These are phyloP conservation scores for Glycine latifolia DNA, from an alignment of 306 rosid genomes.

Conservation along the genomic window DNA sequence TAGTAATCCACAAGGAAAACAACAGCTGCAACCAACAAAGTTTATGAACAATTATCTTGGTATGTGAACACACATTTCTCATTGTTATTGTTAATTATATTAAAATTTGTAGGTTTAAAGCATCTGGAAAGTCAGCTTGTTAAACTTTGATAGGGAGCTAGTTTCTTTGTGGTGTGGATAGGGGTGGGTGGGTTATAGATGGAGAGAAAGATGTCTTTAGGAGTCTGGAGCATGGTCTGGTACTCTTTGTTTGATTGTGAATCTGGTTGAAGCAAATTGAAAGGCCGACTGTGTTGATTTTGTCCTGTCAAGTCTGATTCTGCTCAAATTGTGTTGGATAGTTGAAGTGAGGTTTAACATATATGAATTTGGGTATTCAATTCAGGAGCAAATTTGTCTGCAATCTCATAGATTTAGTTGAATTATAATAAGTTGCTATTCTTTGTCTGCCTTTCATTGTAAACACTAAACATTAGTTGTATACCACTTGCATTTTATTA, in stretches of 20 bases:
- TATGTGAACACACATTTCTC: constrained; percentile 51
- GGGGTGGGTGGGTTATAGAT: constrained; percentile 17
- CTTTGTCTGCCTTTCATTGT: constrained; percentile 20
- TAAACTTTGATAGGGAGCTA: constrained; percentile 1
- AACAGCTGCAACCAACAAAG: constrained; percentile 71
- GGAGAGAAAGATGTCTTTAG: constrained; percentile 26
- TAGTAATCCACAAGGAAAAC: constrained; percentile 66
- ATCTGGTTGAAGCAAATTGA: constrained; percentile 32
- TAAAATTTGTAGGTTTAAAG: constrained; percentile 28
- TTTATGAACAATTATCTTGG: constrained; percentile 98
- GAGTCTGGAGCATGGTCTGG: constrained; percentile 25
- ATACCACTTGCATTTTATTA: constrained; percentile 34
- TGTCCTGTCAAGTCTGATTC: constrained; percentile 34
- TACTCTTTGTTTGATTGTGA: constrained; percentile 35
- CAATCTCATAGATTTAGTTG: constrained; percentile 24
- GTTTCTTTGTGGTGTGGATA: constrained; percentile 32
- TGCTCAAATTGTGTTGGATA: constrained; percentile 16
- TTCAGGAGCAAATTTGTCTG: constrained; percentile 22
- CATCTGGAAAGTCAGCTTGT: constrained; percentile 32
- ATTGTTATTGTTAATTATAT: constrained; percentile 27
- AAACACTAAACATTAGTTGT: constrained; percentile 33
- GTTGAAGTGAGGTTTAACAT: constrained; percentile 28
- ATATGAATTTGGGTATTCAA: constrained; percentile 37
- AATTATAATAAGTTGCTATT: constrained; percentile 18
- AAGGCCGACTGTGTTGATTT: constrained; percentile 30